These are phyloP conservation scores for Camptophora hylomeconis DNA, from an alignment of 2,329 filamentous ascomycete species.

Conservation along the genomic window DNA sequence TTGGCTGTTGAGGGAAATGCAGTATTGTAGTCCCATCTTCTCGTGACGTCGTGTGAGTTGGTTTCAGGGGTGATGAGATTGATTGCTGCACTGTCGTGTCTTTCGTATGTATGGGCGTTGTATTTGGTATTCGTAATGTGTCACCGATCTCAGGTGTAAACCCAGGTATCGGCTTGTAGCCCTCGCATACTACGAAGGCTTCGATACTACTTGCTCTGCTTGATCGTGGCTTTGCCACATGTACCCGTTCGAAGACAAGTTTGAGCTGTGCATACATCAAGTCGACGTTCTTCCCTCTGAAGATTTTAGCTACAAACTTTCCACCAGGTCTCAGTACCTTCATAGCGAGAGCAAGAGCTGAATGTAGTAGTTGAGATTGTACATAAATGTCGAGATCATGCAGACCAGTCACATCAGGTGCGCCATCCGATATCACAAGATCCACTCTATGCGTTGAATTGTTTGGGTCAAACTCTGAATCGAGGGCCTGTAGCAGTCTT, in stretches of 20 bases:
- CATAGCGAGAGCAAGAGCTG: conserved; percentile 81
- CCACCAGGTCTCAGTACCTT: conserved; percentile 87
- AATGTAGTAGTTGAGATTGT: conserved; percentile 87
- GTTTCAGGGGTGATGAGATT: too few species aligned
- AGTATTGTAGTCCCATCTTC: conserved; percentile 23
- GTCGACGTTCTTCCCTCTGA: conserved; percentile 89
- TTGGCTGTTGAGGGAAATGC: conserved; percentile 23
- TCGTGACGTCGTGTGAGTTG: conserved; percentile 19
- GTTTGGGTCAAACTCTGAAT: conserved; percentile 39
- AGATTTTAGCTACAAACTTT: conserved; percentile 97
- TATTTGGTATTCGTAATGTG: conserved; percentile 21
- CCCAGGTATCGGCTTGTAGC: conserved; percentile 58
- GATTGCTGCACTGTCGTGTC: conserved; percentile 11
- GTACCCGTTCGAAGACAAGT: conserved; percentile 74
- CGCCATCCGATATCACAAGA: conserved; percentile 86
- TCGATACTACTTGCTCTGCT: conserved; percentile 94
- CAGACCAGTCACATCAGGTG: conserved; percentile 88
- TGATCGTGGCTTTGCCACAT: conserved; percentile 85
- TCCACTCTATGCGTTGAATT: conserved; percentile 59
- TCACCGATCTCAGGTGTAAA: conserved; percentile 15
- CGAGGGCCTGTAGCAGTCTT: conserved; percentile 68
- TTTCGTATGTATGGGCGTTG: background rate
- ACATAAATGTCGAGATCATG: conserved; percentile 98
- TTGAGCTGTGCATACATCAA: conserved; percentile 87
- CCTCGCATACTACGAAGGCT: conserved; percentile 89